Base-by-base conservation (phyloP, 2,329 filamentous ascomycete genomes). In the Fonsecaea monophora region DNA sequence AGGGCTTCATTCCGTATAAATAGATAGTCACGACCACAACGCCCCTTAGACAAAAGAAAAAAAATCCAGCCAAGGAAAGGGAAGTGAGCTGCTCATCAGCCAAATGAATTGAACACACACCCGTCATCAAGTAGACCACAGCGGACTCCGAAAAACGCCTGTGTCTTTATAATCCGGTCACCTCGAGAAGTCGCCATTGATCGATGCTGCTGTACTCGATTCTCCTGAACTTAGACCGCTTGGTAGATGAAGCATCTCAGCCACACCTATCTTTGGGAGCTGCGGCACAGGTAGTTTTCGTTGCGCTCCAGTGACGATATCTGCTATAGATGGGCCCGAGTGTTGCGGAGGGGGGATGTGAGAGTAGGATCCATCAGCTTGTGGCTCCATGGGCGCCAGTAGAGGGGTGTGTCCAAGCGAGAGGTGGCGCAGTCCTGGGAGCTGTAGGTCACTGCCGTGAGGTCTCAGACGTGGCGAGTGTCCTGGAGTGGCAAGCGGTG, bases 401-500 rank as follows among this genome's bases (percentile, higher is more conserved):
- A 89, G 87, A 4, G 89, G 89, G 3, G 85, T 85, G 74, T 90
- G 86, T 72, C 88, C 85, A 18, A 92, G 81, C 37, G 87, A 88
- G 62, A 91, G 79, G 73, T 91, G 87, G 69, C 95, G 90, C 73
- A 99, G 88, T 53, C 92, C 92, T 37, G 95, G 94, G 62, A 98
- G 84, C 78, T 97, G 94, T 73, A 94, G 85, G 71, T 90, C 89
- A 69, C 85, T 83, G 64, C 85, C 87, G 75, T 91, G 90, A 2
- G 94, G 92, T 68, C 94, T 87, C 72, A 99, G 85, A 53, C 95
- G 92, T 60, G 95, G 95, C 18, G 94, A 97, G 79, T 98, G 95
- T 53, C 94, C 94, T 4, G 94, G 94, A 4, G 94, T 99, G 34
- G 94, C 94, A 64, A 98, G 88, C n/a, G 94, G 94, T n/a, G 95